Evolutionary conservation across 2,329 filamentous ascomycete species (phyloP).

Genomic region (Cladophialophora yegresii): DNA sequence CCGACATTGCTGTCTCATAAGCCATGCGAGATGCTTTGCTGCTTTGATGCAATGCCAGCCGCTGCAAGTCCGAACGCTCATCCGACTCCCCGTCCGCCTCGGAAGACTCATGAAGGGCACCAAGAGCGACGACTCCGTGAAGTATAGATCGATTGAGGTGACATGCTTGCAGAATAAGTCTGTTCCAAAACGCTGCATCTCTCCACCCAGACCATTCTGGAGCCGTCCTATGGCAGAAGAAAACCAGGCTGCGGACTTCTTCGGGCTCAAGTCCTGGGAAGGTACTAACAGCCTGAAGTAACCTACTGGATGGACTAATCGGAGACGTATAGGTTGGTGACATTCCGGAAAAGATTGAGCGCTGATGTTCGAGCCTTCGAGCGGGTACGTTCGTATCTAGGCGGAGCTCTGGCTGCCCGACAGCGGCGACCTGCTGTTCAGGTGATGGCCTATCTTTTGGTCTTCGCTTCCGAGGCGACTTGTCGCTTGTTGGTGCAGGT

Average conservation of each 20-base stretch:
- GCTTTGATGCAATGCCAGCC: constrained; percentile 31
- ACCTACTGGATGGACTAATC: constrained; percentile 16
- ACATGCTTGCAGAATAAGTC: constrained; percentile 39
- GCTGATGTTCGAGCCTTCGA: constrained; percentile 6
- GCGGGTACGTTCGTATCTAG: constrained; percentile 27
- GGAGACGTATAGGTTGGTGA: constrained; percentile 26
- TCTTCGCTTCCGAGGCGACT: constrained; percentile 10
- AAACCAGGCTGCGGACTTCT: constrained; percentile 32
- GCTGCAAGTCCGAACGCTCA: constrained; percentile 27
- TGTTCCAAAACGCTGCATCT: constrained; percentile 38
- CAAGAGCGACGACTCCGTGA: constrained; percentile 39
- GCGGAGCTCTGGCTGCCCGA: constrained; percentile 19
- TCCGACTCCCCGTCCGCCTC: constrained; percentile 29
- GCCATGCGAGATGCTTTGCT: constrained; percentile 32
- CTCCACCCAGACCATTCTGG: constrained; percentile 35
- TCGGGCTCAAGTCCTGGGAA: constrained; percentile 28
- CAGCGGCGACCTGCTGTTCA: background rate
- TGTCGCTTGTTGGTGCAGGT: constrained; percentile 1
- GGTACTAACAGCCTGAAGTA: constrained; percentile 25
- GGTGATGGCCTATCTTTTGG: constrained; percentile 9
- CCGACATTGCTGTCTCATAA: constrained; percentile 30
- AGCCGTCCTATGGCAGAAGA: constrained; percentile 33
- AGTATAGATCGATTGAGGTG: constrained; percentile 39
- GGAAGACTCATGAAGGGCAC: constrained; percentile 39
- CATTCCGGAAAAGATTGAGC: constrained; percentile 5